Evolutionary conservation across 768 basidiomycete species (phyloP), one percentile per base, ranked within the genome.

Genomic region (Lactarius vividus): DNA sequence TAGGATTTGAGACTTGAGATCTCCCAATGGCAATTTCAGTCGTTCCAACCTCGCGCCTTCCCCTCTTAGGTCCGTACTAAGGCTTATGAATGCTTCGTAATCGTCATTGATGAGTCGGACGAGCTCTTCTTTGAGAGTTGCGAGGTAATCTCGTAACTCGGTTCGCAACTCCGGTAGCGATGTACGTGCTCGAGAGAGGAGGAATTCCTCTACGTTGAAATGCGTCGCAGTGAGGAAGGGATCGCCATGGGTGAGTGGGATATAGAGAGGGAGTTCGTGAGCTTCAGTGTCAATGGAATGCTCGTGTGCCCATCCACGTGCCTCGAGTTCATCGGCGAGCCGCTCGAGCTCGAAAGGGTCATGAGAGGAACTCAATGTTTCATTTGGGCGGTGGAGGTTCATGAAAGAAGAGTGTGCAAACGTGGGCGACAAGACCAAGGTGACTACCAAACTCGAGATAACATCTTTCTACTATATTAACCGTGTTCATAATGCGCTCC

Each of bases 71-170:
- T 98, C 94, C 3, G 96, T 95, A 69, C 96, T 96, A 35, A 99
- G 81, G 71, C 92, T 94, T 72, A 98, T 96, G 74, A 98, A 99
- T 16, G 95, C 95, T 75, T 95, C 95, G 73, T 98, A 99, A 77
- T 98, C 97, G 71, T 94, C 90, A 76, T 99, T 98, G 75, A 98
- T 97, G 72, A 98, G 86, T 72, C 88, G 88, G 35, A 98, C 94
- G 40, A 99, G 83, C 74, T 97, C 96, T 74, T 96, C 93, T 76
- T 96, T 94, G 69, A 99, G 78, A 11, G 82, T 79, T 0, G 85
- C 84, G 66, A 94, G 81, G 75, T 98, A 98, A 60, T 93, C 87
- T 37, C 94, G 84, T 26, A 99, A 80, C 74, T 99, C 96, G 4
- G 85, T 77, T 61, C 95, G 88, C 37, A 98, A 81, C 75, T 98